phyloP scores from a whole-genome alignment of 129 eudicot genomes.

The Kitagawia praeruptora region DNA sequence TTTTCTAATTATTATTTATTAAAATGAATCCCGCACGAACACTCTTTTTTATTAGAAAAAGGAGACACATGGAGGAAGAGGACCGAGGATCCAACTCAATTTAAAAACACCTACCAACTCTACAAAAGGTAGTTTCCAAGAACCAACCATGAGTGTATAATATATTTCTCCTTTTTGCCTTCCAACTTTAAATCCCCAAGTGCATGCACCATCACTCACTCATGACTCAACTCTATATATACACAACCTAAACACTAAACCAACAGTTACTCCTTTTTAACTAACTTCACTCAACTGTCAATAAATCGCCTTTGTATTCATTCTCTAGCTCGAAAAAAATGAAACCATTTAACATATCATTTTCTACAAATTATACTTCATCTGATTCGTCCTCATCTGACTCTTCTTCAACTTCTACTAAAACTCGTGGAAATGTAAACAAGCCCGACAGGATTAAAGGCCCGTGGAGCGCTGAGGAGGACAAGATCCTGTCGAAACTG shows the following conservation, averaged over 20 bases:
- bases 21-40: no score
- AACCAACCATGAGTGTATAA: slow-evolving; percentile 20
- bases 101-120: slow-evolving; percentile 27
- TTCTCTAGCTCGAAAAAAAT: slow-evolving; percentile 6
- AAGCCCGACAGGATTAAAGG: slow-evolving; percentile 47
- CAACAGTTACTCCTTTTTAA: neutral
- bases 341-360: slow-evolving; percentile 42
- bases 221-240: slow-evolving; percentile 5
- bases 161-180: neutral
- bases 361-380: slow-evolving; percentile 26
- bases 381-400: slow-evolving; percentile 43
- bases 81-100: no score
- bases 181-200: slow-evolving; percentile 5
- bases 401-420: slow-evolving; percentile 17
- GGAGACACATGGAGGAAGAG: no score
- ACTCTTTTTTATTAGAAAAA: no score
- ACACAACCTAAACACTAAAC: neutral
- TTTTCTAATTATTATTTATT: no score
- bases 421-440: slow-evolving; percentile 13
- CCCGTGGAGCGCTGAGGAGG: slow-evolving; percentile 82
- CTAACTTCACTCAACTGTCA: slow-evolving; percentile 1
- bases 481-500: slow-evolving; percentile 47
- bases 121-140: slow-evolving; percentile 37
- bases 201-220: slow-evolving; percentile 24
- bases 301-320: neutral